Conservation (phyloP, 2,329 filamentous ascomycete species). For the Leptosphaerulina australis region DNA sequence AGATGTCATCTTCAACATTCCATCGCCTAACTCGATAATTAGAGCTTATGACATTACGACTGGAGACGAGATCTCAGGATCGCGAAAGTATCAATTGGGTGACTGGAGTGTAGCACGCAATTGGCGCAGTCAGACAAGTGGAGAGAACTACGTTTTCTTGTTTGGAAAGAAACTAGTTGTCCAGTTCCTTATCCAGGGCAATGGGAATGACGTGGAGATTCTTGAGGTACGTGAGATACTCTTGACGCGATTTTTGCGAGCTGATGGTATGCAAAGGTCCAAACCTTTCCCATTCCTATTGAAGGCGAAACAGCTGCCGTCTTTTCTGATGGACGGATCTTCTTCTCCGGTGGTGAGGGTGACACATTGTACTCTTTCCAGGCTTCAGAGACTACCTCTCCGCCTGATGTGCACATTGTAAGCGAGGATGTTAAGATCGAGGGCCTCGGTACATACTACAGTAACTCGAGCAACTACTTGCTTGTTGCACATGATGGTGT, state of each 20-base stretch:
- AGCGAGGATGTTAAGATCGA: constrained; percentile 26
- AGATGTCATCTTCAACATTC: constrained; percentile 37
- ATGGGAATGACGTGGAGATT: constrained; percentile 25
- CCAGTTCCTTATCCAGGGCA: constrained; percentile 30
- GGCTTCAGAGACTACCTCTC: constrained; percentile 28
- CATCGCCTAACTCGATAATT: constrained; percentile 38
- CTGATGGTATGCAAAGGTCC: constrained; percentile 27
- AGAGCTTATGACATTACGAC: constrained; percentile 32
- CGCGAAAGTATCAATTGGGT: constrained; percentile 34
- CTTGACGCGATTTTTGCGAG: background rate
- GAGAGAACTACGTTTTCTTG: constrained; percentile 36
- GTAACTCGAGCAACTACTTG: constrained; percentile 26
- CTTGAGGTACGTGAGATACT: constrained; percentile 26
- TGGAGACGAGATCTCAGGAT: constrained; percentile 22
- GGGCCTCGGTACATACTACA: constrained; percentile 32
- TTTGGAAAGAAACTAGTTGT: constrained; percentile 42
- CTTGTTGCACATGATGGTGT: constrained; percentile 34
- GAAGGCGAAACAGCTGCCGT: constrained; percentile 37
- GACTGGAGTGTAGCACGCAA: constrained; percentile 40
- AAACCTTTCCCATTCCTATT: constrained; percentile 37
- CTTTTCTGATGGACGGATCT: constrained; percentile 27
- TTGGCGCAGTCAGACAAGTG: constrained; percentile 37
- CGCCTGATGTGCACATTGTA: constrained; percentile 27
- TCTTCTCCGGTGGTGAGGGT: constrained; percentile 36
- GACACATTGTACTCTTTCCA: constrained; percentile 39